Conservation (phyloP, 768 basidiomycete species). For the Rickenella mellea region DNA sequence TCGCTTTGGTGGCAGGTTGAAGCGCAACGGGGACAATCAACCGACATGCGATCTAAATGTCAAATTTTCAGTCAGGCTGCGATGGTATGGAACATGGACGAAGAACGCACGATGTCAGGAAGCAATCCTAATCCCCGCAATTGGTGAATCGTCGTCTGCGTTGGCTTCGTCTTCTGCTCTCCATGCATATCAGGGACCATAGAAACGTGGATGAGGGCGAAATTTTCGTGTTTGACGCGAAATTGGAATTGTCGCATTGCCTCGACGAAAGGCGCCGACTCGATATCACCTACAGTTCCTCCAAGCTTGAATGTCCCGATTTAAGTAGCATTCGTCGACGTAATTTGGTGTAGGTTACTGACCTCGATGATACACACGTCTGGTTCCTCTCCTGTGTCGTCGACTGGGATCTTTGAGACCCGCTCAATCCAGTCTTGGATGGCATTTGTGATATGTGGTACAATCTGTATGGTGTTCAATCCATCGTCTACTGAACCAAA, state of each 20-base stretch:
- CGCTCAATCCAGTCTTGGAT: constrained; percentile 99
- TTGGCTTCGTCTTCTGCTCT: constrained; percentile 98
- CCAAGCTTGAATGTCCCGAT: constrained; percentile 60
- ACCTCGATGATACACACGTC: constrained; percentile 99
- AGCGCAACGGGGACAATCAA: constrained; percentile 72
- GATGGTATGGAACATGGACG: neutral
- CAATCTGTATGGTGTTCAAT: constrained; percentile 45
- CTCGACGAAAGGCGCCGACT: constrained; percentile 95
- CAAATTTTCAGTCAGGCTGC: neutral
- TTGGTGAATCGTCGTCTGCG: constrained; percentile 93
- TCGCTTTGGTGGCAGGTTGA: constrained; percentile 79
- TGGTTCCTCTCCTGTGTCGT: constrained; percentile 85
- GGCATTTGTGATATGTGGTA: constrained; percentile 92
- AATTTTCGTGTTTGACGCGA: constrained; percentile 92
- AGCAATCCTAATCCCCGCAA: constrained; percentile 85
- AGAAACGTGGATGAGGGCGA: constrained; percentile 93
- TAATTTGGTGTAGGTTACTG: constrained; percentile 8
- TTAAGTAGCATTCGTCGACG: neutral
- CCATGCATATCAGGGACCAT: constrained; percentile 98
- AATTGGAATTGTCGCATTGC: constrained; percentile 99
- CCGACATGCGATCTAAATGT: constrained; percentile 81
- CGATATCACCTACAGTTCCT: constrained; percentile 97
- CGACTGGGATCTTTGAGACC: constrained; percentile 88
- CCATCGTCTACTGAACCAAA: neutral
- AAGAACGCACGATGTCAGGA: constrained; percentile 71